Evolutionary conservation across 2,329 filamentous ascomycete species (phyloP), one percentile per base, ranked within the genome.

Genomic region (Aspergillus hiratsukae): DNA sequence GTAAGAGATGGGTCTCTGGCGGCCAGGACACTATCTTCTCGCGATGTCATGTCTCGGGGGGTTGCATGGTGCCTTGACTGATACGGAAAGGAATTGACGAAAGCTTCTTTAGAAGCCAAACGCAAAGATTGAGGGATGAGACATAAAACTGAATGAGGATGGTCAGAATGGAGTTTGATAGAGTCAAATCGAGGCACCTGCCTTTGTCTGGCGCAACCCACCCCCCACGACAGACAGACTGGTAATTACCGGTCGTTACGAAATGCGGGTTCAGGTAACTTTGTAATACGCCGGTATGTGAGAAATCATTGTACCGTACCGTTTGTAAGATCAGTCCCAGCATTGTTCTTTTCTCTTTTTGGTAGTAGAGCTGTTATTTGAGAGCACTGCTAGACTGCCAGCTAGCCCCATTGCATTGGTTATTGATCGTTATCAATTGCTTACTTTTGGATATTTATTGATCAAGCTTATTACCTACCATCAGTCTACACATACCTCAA

Each of bases 21-120:
- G 67, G 70, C 71, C 53, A 79, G 73, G 61, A 79, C 73, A 64
- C 69, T 75, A 68, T 78, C 74, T 68, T 76, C 74, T 65, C 76
- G 75, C 64, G 71, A 72, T 48, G 72, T 75, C 72, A 77, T 77
- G 66, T 70, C 70, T 70, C 61, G 58, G 67, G 61, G 57, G 62
- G 65, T 59, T 66, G 64, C 73, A 75, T 75, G 63, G 59, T 69
- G 70, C 52, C 60, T 51, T 60, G 53, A 35, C 27, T n/a, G 52
- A 51, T 41, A 49, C 45, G 11, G 31, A 25, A 46, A 7, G 23
- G 19, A 23, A 17, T 23, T 14, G 21, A 23, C 19, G 21, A 23
- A 23, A 37, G 29, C 23, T 51, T n/a, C 27, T 37, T 41, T 49
- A 25, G 28, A 40, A 23, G n/a, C 17, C 8, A 19, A 50, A 41